Evolutionary conservation across 176 grass and related monocot genomes (phyloP).

Genomic region (Triticum timopheevii): DNA sequence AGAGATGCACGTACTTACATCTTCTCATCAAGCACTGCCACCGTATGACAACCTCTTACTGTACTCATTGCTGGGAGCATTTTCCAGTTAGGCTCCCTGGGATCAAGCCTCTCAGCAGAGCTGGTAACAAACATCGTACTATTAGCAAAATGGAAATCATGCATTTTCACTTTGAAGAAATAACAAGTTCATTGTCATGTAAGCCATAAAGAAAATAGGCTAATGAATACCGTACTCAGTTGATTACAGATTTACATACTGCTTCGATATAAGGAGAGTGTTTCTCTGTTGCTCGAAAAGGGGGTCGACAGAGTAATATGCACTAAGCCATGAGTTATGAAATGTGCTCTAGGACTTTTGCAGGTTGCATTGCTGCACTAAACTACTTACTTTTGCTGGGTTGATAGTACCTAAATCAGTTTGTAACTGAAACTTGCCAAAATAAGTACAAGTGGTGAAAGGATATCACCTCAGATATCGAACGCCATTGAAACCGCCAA

Average conservation of each 20-base stretch:
- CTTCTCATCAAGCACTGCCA: conserved; percentile 58
- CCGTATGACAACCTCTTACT: conserved; percentile 69
- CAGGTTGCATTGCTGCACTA: neutral
- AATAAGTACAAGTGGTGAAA: conserved; percentile 27
- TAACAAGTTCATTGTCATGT: neutral
- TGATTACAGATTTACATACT: conserved; percentile 11
- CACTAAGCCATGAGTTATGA: neutral
- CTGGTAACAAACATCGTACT: conserved; percentile 37
- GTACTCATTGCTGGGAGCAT: conserved; percentile 62
- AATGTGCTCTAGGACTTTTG: neutral
- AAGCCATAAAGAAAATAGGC: conserved; percentile 1
- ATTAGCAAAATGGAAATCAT: neutral
- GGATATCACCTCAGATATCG: conserved; percentile 58
- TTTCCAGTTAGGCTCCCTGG: conserved; percentile 74
- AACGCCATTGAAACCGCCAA: conserved; percentile 72
- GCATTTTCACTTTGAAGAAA: neutral
- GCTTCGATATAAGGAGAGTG: neutral
- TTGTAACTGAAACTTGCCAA: conserved; percentile 27
- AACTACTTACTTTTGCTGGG: neutral
- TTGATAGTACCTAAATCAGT: neutral
- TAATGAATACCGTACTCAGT: neutral
- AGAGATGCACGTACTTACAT: conserved; percentile 47
- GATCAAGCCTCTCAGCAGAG: conserved; percentile 83
- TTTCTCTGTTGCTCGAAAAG: neutral
- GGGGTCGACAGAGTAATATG: neutral